Evolutionary conservation across 176 grass and related monocot species (phyloP), one percentile per base, ranked within the genome.

Genomic region (Lolium perenne): DNA sequence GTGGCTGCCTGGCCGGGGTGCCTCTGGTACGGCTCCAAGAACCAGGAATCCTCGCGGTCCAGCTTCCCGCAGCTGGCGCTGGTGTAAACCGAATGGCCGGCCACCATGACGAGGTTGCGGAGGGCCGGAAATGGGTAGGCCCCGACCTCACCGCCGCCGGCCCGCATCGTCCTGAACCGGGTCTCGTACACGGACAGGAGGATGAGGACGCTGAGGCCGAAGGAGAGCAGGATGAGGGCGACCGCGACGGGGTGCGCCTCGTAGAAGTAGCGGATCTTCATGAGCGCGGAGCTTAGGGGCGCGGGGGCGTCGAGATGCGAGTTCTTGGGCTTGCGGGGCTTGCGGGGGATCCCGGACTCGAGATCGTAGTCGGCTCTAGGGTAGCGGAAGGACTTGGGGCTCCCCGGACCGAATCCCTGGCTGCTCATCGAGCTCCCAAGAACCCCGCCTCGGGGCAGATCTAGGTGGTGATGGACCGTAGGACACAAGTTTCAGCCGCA

Each of bases 11-110:
- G 97, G 9, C 97, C 97, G 5, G 82, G 81, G 66, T 95, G 90
- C 90, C 88, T 92, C 88, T 98, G 94, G 76, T 98, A 95, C 16
- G 94, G 84, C 82, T 94, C 94, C 82, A 98, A 58, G 82, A 92
- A 91, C 97, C 92, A 98, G 0, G 97, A 98, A 22, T 91, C 88
- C 90, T 98, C 97, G 6, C 83, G 71, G 48, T 98, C 86, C 0
- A 57, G 74, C 87, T 92, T 91, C 60, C 82, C 90, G 53, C 92
- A 99, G 53, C 76, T 90, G 15, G 86, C 69, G 82, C 90, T 92
- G 3, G 92, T 94, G 71, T 98, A 98, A 20, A 96, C 88, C 13
- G 97, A 96, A 49, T 98, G 97, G 12, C 97, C 97, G 1, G 94
- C 94, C 23, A 99, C 97, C 94, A 96, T 99, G 18, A 94, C 92